Conservation (phyloP, 345 rosid species). For the Turritis glabra region DNA sequence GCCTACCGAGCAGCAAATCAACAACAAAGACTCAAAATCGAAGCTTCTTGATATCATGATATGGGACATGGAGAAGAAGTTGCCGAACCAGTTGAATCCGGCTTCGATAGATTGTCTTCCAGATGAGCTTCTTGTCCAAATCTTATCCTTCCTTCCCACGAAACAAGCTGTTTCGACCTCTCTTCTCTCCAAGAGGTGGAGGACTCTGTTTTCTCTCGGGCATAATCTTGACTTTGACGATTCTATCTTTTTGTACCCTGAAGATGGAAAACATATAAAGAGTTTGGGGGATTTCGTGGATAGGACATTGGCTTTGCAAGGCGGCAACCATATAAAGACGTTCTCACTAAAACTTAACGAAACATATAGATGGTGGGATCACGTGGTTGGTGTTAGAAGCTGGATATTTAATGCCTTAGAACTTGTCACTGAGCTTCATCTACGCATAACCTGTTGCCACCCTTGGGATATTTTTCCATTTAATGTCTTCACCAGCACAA, state of each 20-base stretch:
- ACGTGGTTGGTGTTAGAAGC: not conserved
- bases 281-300: not conserved
- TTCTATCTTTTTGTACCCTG: too few relatives aligned
- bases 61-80: too few relatives aligned
- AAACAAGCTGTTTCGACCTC: slow-evolving; percentile 10
- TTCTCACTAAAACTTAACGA: not conserved
- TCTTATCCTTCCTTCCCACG: not conserved
- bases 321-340: not conserved
- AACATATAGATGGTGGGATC: not conserved
- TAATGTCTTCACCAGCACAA: not conserved
- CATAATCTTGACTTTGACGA: not conserved
- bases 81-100: too few relatives aligned
- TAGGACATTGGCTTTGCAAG: not conserved
- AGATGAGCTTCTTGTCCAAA: not conserved
- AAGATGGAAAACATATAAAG: too few relatives aligned
- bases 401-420: not conserved
- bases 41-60: too few relatives aligned
- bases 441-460: too few relatives aligned
- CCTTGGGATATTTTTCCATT: too few relatives aligned
- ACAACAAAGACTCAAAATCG: too few relatives aligned
- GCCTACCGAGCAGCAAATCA: too few relatives aligned
- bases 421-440: not conserved
- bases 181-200: slow-evolving; percentile 21
- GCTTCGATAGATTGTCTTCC: not conserved
- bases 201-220: not conserved